Evolutionary conservation across 75 land plant genomes (phyloP).

Genomic region (Picea sitchensis): DNA sequence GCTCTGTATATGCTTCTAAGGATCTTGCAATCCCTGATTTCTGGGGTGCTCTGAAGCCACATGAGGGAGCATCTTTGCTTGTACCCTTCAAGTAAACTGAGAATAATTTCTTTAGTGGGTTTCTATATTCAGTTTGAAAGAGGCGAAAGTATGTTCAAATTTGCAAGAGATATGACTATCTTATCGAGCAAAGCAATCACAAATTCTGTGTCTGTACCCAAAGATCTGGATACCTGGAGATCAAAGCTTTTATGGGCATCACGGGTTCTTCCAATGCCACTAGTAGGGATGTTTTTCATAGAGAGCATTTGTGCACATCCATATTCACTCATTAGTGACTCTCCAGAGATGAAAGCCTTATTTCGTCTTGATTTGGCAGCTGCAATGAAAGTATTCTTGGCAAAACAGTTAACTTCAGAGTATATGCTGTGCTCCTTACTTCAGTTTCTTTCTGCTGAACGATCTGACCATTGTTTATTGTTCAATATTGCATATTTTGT

Average conservation of each 20-base stretch:
- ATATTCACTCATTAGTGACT: constrained; percentile 44
- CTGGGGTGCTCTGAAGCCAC: neutral
- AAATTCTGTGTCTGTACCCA: constrained; percentile 39
- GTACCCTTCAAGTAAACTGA: neutral
- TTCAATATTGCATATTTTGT: neutral
- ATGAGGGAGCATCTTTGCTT: neutral
- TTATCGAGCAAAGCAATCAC: constrained; percentile 63
- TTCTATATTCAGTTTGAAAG: constrained; percentile 63
- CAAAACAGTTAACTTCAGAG: constrained; percentile 86
- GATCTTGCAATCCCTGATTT: neutral
- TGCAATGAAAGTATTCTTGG: constrained; percentile 88
- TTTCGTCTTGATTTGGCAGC: constrained; percentile 78
- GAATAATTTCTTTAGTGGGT: constrained; percentile 7
- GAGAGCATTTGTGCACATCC: constrained; percentile 69
- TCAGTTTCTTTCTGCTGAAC: neutral
- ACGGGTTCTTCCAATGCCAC: constrained; percentile 93
- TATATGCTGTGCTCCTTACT: constrained; percentile 26
- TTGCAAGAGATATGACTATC: constrained; percentile 86
- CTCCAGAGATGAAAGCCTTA: constrained; percentile 83
- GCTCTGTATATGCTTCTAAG: neutral
- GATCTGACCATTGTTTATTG: neutral
- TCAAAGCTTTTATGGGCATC: constrained; percentile 81
- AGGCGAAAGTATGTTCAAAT: constrained; percentile 79
- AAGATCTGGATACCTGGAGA: constrained; percentile 78
- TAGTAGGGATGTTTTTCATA: constrained; percentile 75